Evolutionary conservation across 106 monocot species (phyloP).

Genomic region (Narthecium ossifragum): DNA sequence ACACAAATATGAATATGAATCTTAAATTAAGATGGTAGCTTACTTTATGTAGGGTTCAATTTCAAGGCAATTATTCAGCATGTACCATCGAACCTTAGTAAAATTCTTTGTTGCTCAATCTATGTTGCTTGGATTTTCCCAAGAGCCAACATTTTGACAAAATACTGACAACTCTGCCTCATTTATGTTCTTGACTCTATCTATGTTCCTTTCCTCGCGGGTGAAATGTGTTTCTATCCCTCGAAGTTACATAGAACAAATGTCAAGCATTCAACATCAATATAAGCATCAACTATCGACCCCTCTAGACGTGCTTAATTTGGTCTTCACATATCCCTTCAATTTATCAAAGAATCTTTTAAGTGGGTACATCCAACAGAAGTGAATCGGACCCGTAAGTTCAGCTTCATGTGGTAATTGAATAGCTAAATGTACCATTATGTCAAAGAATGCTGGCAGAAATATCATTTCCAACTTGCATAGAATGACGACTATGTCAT

Average conservation of each 20-base stretch:
- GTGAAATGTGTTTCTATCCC: background rate
- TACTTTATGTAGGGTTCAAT: background rate
- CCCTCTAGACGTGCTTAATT: background rate
- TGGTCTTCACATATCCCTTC: background rate
- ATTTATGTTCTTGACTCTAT: background rate
- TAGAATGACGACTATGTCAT: background rate
- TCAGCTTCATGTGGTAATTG: background rate
- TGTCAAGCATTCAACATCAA: background rate
- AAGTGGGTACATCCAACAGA: background rate
- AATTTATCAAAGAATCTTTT: background rate
- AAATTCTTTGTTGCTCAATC: too few relatives aligned
- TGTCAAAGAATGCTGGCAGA: slow-evolving; percentile 5
- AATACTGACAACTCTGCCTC: background rate
- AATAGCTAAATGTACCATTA: slow-evolving; percentile 5
- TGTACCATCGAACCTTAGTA: background rate
- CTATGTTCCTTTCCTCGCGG: background rate
- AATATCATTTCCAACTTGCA: slow-evolving; percentile 6
- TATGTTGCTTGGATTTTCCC: background rate
- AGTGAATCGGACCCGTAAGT: background rate
- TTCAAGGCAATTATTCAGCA: background rate
- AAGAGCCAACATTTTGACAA: background rate
- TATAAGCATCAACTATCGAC: background rate
- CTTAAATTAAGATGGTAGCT: background rate
- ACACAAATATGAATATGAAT: too few relatives aligned
- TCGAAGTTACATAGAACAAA: background rate